These are phyloP conservation scores for Russula sp. DNA, from an alignment of 768 basidiomycete species.

Conservation along the genomic window DNA sequence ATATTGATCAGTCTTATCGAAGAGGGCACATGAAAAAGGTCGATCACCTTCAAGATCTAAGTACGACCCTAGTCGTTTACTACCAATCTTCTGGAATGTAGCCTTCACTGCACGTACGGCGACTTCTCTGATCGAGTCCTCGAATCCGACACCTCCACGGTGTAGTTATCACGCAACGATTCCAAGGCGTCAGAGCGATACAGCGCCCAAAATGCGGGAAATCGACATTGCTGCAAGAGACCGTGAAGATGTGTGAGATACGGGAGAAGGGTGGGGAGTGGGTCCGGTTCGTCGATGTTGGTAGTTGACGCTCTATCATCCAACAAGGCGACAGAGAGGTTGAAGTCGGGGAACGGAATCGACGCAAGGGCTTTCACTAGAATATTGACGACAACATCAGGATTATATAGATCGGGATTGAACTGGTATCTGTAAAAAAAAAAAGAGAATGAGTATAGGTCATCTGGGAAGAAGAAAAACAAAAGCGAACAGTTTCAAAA, in stretches of 20 bases:
- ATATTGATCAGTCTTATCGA: neutral
- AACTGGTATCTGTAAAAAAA: conserved; percentile 76
- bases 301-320: conserved; percentile 62
- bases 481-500: conserved; percentile 75
- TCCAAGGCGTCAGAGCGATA: conserved; percentile 72
- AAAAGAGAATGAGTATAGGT: neutral
- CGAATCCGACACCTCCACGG: conserved; percentile 81
- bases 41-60: conserved; percentile 58
- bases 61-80: conserved; percentile 66
- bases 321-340: conserved; percentile 89
- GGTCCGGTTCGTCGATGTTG: conserved; percentile 76
- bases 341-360: conserved; percentile 87
- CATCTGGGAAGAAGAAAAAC: conserved; percentile 2
- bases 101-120: conserved; percentile 74
- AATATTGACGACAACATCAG: conserved; percentile 91
- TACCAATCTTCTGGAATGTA: conserved; percentile 71
- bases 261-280: conserved; percentile 67
- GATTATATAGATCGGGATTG: conserved; percentile 89
- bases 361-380: conserved; percentile 88
- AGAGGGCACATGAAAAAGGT: neutral
- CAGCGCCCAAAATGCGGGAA: conserved; percentile 79
- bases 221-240: conserved; percentile 78
- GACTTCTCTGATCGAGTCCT: conserved; percentile 76
- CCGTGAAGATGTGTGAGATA: conserved; percentile 62
- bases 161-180: conserved; percentile 78